Percentiles rank a stretch among this genome's conserved stretches.
These are phyloP conservation scores for Talaromyces sp. DNA, from an alignment of 2,329 filamentous ascomycete species.

Conservation along the genomic window DNA sequence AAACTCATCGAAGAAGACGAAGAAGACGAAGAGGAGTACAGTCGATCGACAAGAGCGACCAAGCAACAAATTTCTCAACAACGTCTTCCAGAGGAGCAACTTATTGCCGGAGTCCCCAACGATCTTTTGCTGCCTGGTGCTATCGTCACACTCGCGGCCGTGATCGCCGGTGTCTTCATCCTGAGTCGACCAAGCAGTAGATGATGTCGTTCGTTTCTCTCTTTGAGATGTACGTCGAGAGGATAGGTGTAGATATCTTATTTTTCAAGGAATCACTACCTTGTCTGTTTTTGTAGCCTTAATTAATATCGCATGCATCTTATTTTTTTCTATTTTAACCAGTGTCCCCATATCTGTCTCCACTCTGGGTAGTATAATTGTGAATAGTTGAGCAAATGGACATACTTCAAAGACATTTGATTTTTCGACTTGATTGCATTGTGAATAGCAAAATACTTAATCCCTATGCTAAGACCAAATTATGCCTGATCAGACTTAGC, in stretches of 20 bases:
- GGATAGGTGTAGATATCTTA: conserved; percentile 4
- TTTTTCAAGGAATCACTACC: neutral
- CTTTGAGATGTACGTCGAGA: neutral
- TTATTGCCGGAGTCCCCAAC: conserved; percentile 89
- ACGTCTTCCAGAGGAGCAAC: conserved; percentile 60
- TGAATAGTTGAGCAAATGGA: neutral
- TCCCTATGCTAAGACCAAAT: neutral
- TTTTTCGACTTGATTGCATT: no score
- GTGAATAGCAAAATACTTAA: neutral
- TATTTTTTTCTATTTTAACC: neutral
- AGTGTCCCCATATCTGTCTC: neutral
- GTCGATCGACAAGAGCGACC: conserved; percentile 36
- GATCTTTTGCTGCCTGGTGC: conserved; percentile 89
- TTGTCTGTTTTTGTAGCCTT: conserved; percentile 2
- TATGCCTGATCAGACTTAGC: conserved; percentile 12
- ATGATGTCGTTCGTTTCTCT: conserved; percentile 20
- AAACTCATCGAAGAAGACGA: conserved; percentile 43
- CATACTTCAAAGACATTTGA: neutral
- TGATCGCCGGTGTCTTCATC: conserved; percentile 89
- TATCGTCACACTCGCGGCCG: conserved; percentile 88
- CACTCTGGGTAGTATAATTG: neutral
- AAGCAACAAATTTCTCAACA: conserved; percentile 42
- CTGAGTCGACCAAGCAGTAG: conserved; percentile 63
- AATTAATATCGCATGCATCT: conserved; percentile 5
- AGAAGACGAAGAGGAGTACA: conserved; percentile 45